These are phyloP conservation scores for Baorangia bicolor DNA, from an alignment of 768 basidiomycete species.

Conservation along the genomic window DNA sequence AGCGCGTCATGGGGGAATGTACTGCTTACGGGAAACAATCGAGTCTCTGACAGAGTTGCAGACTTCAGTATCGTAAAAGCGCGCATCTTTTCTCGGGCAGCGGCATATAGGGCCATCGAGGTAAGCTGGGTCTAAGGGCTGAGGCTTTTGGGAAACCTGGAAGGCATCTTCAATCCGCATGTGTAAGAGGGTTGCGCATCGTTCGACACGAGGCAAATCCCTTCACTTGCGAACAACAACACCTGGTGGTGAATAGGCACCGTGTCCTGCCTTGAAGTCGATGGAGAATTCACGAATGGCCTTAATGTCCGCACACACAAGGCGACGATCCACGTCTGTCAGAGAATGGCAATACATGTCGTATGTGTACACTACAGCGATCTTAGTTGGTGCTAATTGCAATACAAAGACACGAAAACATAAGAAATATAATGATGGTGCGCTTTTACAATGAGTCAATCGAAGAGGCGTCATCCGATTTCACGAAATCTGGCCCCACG, in stretches of 20 bases:
- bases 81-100: constrained; percentile 7
- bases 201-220: constrained; percentile 6
- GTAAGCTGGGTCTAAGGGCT: not conserved
- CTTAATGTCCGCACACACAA: constrained; percentile 9
- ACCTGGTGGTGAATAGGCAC: constrained; percentile 4
- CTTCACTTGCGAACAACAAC: constrained; percentile 3
- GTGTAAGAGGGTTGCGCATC: constrained; percentile 16
- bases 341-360: not conserved
- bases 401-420: constrained; percentile 12
- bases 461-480: constrained; percentile 17
- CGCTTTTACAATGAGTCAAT: constrained; percentile 6
- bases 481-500: constrained; percentile 24
- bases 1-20: not conserved
- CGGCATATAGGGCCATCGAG: constrained; percentile 2
- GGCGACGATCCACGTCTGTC: constrained; percentile 1
- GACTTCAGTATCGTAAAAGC: not conserved
- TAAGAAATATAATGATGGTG: not conserved
- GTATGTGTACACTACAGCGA: not conserved
- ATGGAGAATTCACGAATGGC: not conserved
- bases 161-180: not conserved
- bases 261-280: not conserved
- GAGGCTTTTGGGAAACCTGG: not conserved
- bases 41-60: not conserved
- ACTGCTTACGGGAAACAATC: constrained; percentile 10
- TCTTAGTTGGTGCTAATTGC: not conserved